These are phyloP conservation scores for Macaranga tanarius DNA, from an alignment of 441 rosid genomes.

Conservation along the genomic window DNA sequence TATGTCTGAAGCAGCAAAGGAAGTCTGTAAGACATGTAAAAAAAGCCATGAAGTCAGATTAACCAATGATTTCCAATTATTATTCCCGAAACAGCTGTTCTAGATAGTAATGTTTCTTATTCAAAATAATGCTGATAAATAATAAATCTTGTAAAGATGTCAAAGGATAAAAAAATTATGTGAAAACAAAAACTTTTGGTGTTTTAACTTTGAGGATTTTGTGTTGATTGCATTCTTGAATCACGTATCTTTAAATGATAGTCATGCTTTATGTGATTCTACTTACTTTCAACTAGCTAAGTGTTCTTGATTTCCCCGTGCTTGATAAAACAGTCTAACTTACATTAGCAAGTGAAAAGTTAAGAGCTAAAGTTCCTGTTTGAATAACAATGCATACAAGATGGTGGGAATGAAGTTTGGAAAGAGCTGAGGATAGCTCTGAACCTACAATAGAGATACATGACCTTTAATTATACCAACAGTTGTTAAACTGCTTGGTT, in stretches of 20 bases:
- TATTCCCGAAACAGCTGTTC: too few relatives aligned
- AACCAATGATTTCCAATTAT: too few relatives aligned
- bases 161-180: too few relatives aligned
- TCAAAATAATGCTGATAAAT: too few relatives aligned
- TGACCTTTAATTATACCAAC: neutral
- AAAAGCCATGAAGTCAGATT: too few relatives aligned
- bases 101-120: too few relatives aligned
- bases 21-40: too few relatives aligned
- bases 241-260: neutral
- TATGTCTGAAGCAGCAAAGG: too few relatives aligned
- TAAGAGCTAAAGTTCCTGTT: neutral
- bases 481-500: neutral
- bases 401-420: neutral
- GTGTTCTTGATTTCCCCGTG: too few relatives aligned
- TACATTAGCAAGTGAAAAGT: neutral
- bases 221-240: neutral
- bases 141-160: too few relatives aligned
- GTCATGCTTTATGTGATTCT: neutral
- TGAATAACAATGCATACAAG: neutral
- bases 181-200: too few relatives aligned
- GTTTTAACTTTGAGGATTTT: neutral
- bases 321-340: neutral
- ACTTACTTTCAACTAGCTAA: neutral
- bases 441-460: neutral
- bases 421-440: neutral